Base-by-base conservation (phyloP, 1,284 basidiomycete genomes). In the Fomes fomentarius region DNA sequence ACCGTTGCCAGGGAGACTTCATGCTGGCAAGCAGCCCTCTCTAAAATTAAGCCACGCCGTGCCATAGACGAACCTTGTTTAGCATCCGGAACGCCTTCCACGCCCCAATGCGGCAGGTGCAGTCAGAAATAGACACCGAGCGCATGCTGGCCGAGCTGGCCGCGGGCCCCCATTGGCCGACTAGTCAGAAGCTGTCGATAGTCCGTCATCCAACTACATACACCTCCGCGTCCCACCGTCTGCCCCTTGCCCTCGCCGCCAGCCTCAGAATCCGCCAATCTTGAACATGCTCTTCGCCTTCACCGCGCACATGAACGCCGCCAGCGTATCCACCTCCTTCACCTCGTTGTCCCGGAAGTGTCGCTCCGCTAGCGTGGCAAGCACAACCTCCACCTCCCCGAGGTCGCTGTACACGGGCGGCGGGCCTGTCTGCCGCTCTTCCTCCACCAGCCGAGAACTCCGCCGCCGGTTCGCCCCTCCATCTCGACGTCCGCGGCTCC, bases 311-410 rank as follows among this genome's bases (percentile, higher is more conserved):
- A 91, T 84, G 62, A 92, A 92, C 40, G 82, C 78, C n/a, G 87
- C 85, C 33, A 92, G 72, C n/a, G 84, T 87, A 56, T 92, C 89
- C 47, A 88, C 82, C 69, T 92, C 90, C 68, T 84, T 84, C 26
- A 84, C 79, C 9, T 74, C 68, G 22, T 76, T 69, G 50, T 84
- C 82, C 54, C 78, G 75, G 66, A 90, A 91, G 69, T 92, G 90
- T 52, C 76, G 74, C 63, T 88, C 84, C 4, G 83, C 87, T 43
- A 92, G 77, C 12, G 74, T 71, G 2, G 89, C 89, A 38, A 92
- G 71, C 47, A 86, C 77, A 0, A 68, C 74, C 56, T 89, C 84
- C 33, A 89, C 73, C 37, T 90, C 88, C 34, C 76, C 77, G 17
- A 87, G 67, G 66, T 92, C 89, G 11, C 84, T 80, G 52, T 89